Base-by-base conservation (phyloP, 768 basidiomycete species). In the Cystoderma amianthinum region DNA sequence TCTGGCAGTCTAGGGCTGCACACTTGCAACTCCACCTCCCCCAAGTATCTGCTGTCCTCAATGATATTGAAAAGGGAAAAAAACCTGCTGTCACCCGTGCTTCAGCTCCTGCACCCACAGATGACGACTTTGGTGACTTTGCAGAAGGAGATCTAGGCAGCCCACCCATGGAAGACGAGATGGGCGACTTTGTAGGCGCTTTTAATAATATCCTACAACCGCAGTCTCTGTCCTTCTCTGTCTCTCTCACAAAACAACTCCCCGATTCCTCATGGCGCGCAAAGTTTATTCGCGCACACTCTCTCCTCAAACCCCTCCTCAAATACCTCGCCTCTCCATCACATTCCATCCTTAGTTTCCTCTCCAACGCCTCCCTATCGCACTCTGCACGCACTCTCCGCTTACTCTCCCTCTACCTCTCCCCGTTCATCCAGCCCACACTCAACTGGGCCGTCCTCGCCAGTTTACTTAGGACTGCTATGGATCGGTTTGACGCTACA, bases 71-170 rank as follows among this genome's bases (percentile, higher is more conserved):
- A 58, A 53, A 59, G 9, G 64, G 62, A 44, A 55, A 60, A 35
- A 66, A 66, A 46, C 53, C 58, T 2, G 62, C 52, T 4, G 55
- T 56, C 4, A 56, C 62, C 11, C 62, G 69, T 35, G 64, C 70
- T 0, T 65, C 61, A 12, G 72, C 70, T 9, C 80, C 84, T 13
- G 76, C 85, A 1, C 51, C 71, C 7, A 78, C 82, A 12, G 85
- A 90, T 45, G 89, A 94, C 50, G 90, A 91, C 18, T 95, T 95
- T 61, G 93, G 91, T 3, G 91, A 93, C 54, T 90, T 92, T 55
- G 74, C 84, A 1, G 65, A 71, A 0, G 71, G 73, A 3, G 63
- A 68, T 32, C 50, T 59, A 4, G 51, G 64, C 30, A 44, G 48
- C 36, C 47, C 51, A 22, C 49, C 59, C 2, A 53, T 59, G 3